Evolutionary conservation across 2,329 filamentous ascomycete genomes (phyloP), one percentile per base, ranked within the genome.

Genomic region (Lachnellula arida): DNA sequence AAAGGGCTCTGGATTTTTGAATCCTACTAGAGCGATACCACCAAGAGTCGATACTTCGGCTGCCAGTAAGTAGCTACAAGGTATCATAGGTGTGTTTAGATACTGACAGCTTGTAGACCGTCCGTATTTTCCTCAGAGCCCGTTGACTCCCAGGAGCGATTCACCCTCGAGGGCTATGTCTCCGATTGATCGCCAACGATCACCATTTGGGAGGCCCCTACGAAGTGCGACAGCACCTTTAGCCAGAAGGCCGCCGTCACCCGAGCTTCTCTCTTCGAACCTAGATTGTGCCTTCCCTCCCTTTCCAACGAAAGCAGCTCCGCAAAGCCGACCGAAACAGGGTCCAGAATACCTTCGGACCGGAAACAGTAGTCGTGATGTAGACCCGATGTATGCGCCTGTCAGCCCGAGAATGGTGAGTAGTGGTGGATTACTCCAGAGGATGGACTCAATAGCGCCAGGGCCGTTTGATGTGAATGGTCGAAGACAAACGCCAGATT

Each of bases 361-460:
- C 43, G 56, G 60, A 44, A 47, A 53, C 0, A 59, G 47, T 25
- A 53, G 56, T 51, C 56, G 57, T 11, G 74, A 75, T 39, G 52
- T 60, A n/a, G 74, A 76, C 50, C 64, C 70, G 39, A 68, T 65
- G 56, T 78, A 77, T 64, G 77, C 77, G 22, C 74, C 78, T 4
- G 69, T 75, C 19, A 84, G 76, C 59, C 80, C 81, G 25, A 70
- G 69, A 35, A 67, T 66, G 1, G 70, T 71, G 61, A 73, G 68
- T 17, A 72, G 71, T 56, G 73, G 70, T 49, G 75, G 70, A 51
- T 65, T 89, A 28, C 65, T 87, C 63, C 78, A 81, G 59, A 80
- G 83, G 51, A 82, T 89, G 77, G 81, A 88, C 62, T 79, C 75
- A 8, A 86, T 89, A 65, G 78, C 82, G 1, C 82, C 86, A 1